phyloP scores from a whole-genome alignment of 768 basidiomycete genomes.

The Amanita exitialis region DNA sequence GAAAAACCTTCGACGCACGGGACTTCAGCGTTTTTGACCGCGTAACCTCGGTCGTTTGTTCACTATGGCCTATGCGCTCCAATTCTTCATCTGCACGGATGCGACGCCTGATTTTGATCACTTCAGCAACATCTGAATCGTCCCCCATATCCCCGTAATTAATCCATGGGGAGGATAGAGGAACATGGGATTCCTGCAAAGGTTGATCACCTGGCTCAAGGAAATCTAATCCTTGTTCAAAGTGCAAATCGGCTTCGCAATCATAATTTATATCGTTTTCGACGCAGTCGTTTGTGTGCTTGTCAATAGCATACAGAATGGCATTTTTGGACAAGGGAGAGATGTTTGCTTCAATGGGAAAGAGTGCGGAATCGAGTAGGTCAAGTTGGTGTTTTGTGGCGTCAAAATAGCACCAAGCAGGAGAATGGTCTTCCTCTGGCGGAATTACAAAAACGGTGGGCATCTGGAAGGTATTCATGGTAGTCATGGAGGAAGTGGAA shows the following conservation, averaged over 20 bases:
- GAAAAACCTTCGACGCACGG: conserved; percentile 29
- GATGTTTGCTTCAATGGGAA: background rate
- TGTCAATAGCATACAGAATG: background rate
- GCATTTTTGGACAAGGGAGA: background rate
- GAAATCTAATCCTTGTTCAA: conserved; percentile 14
- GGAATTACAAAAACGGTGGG: conserved; percentile 48
- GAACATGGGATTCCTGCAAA: conserved; percentile 11
- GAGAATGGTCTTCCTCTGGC: conserved; percentile 46
- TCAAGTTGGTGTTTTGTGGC: conserved; percentile 21
- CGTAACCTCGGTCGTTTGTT: conserved; percentile 16
- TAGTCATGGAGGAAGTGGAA: conserved; percentile 6
- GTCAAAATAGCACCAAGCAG: conserved; percentile 49
- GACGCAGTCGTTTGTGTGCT: conserved; percentile 13
- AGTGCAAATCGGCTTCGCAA: conserved; percentile 3
- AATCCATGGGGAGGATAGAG: conserved; percentile 9
- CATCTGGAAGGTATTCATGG: conserved; percentile 16
- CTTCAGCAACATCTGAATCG: conserved; percentile 51
- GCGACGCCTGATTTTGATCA: conserved; percentile 44
- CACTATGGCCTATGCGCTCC: conserved; percentile 8
- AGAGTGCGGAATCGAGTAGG: conserved; percentile 5
- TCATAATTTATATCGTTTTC: conserved; percentile 15
- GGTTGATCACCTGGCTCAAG: conserved; percentile 6
- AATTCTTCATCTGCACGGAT: conserved; percentile 10
- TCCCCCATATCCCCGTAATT: conserved; percentile 18
- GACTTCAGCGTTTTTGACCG: conserved; percentile 32